A percentile compares a stretch with the other conserved stretches of the same genome.
These are phyloP conservation scores for Rubroshorea leprosula DNA, from an alignment of 345 rosid genomes.

Conservation along the genomic window DNA sequence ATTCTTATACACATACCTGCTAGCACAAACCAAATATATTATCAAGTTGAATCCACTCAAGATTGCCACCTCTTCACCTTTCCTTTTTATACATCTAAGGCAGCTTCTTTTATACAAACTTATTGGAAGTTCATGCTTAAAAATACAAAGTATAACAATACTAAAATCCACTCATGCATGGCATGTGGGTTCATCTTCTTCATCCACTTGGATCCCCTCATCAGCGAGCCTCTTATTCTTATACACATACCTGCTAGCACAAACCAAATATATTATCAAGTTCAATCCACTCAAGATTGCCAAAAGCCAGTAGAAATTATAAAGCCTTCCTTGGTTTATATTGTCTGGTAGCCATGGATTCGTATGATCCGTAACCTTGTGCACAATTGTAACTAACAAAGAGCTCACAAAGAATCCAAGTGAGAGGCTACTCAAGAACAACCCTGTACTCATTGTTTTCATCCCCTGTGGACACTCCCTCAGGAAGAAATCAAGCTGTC, in stretches of 20 bases:
- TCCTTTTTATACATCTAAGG: too few relatives aligned
- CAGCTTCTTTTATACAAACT: too few relatives aligned
- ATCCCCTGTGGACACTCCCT: conserved; percentile 97
- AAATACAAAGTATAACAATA: neutral
- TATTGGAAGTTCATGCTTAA: too few relatives aligned
- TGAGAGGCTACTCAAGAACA: conserved; percentile 80
- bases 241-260: conserved; percentile 88
- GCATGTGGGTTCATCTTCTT: conserved; percentile 29
- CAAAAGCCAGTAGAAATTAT: conserved; percentile 85
- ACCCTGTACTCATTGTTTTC: conserved; percentile 96
- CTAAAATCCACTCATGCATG: conserved; percentile 17
- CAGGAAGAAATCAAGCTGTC: conserved; percentile 86
- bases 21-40: conserved; percentile 52
- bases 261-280: conserved; percentile 42
- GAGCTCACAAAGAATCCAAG: conserved; percentile 87
- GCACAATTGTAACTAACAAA: conserved; percentile 60
- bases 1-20: conserved; percentile 92
- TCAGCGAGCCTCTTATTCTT: conserved; percentile 78
- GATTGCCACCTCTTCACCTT: too few relatives aligned
- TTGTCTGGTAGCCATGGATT: conserved; percentile 83
- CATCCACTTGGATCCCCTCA: conserved; percentile 64
- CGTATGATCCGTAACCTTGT: conserved; percentile 42
- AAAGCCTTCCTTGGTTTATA: conserved; percentile 69
- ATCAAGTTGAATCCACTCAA: conserved; percentile 56
- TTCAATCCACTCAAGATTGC: conserved; percentile 59